A percentile compares a stretch with the other conserved stretches of the same genome.
These are phyloP conservation scores for Phytophthora podocarpi DNA, from an alignment of 352 stramenopile species.

Conservation along the genomic window DNA sequence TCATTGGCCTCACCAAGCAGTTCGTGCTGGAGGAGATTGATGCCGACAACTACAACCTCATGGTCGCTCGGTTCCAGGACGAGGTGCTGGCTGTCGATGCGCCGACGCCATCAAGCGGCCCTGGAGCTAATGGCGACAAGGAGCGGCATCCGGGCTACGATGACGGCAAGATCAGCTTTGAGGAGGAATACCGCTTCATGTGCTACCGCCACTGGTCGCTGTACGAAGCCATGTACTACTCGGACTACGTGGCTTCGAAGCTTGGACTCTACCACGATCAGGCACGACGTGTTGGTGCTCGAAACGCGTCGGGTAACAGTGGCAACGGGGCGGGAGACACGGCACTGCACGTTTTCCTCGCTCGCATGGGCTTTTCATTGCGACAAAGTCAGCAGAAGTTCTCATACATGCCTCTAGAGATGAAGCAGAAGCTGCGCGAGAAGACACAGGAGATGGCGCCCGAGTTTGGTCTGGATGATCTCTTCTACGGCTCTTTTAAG, in stretches of 20 bases:
- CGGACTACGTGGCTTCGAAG: constrained; percentile 93
- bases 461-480: constrained; percentile 95
- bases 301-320: constrained; percentile 44
- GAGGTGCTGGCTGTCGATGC: constrained; percentile 86
- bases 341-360: constrained; percentile 92
- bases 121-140: constrained; percentile 35
- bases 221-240: constrained; percentile 96
- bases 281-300: constrained; percentile 62
- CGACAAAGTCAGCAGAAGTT: constrained; percentile 96
- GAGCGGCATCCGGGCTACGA: constrained; percentile 67
- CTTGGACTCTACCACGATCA: constrained; percentile 81
- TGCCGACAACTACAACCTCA: constrained; percentile 91
- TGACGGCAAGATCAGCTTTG: constrained; percentile 86
- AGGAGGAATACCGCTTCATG: constrained; percentile 97
- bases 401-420: constrained; percentile 94
- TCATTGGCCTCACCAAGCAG: constrained; percentile 96
- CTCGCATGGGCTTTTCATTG: constrained; percentile 97
- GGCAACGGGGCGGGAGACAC: constrained; percentile 61
- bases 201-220: constrained; percentile 95
- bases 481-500: constrained; percentile 97
- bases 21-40: constrained; percentile 94
- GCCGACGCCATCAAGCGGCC: constrained; percentile 35
- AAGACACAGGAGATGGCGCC: constrained; percentile 91
- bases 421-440: constrained; percentile 92
- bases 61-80: constrained; percentile 91